Base-by-base conservation (phyloP, 2,329 filamentous ascomycete genomes). In the Pyrenophora teres region DNA sequence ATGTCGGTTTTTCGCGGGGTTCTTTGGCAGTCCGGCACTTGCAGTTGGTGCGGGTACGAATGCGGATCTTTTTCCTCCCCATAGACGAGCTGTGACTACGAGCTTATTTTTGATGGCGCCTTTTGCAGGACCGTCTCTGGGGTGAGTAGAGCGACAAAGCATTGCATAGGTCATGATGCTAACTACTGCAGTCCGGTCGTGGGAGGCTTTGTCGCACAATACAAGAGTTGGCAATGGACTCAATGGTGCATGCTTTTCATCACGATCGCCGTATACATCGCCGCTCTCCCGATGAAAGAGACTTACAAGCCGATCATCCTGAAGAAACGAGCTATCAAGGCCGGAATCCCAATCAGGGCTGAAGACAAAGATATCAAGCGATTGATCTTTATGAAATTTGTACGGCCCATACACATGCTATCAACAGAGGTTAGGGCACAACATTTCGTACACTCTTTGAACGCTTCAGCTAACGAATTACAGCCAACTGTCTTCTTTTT, bases 1-100 rank as follows among this genome's bases (percentile, higher is more conserved):
- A 7, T 73, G 83, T 21, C 76, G 85, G 2, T 86, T 93, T 76
- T 89, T 92, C 62, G 89, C 89, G 41, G 87, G 89, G 0, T 69
- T 87, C 68, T 88, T 88, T 57, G 88, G 87, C 23, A 87, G 36
- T 82, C 89, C 60, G 80, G 70, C 73, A 1, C 63, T 79, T 1
- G 75, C 76, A 2, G 73, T 78, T 2, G 76, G 75, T 3, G 71
- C 70, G 4, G 77, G 76, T 0, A 77, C 72, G 2, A 72, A 65
- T 44, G 74, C 73, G 6, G 77, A 78, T 56, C 27, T 78, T 21
- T 76, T 72, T 38, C 51, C 59, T 2, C 67, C 70, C 0, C 59
- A 64, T 2, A 46, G 64, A 30, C 57, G 74, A 16, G 76, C 74
- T 0, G 46, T 71, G 4, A 59, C 71, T 0, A 72, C 69, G 2